A percentile compares a stretch with the other conserved stretches of the same genome.
Evolutionary conservation across 2,329 filamentous ascomycete species (phyloP).

Genomic region (Aspergillus ochraceoroseus): DNA sequence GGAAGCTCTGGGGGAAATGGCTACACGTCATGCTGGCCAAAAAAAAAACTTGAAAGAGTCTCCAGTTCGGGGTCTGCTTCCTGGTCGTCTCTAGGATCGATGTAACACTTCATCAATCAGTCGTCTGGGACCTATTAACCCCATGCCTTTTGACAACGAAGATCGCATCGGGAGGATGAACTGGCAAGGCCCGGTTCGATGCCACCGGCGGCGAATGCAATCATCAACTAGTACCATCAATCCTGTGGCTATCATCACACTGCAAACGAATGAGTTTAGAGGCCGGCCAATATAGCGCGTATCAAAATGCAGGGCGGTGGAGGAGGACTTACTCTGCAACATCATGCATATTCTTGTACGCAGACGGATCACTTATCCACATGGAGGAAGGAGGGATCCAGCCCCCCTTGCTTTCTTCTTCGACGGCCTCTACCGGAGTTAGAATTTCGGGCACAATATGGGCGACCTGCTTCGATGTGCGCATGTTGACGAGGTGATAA

Average conservation of each 20-base stretch:
- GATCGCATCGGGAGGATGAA: slow-evolving; percentile 51
- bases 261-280: slow-evolving; percentile 36
- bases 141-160: slow-evolving; percentile 54
- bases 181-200: slow-evolving; percentile 50
- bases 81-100: slow-evolving; percentile 35
- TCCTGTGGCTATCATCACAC: slow-evolving; percentile 84
- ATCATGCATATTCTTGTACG: slow-evolving; percentile 67
- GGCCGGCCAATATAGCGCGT: slow-evolving; percentile 6
- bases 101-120: slow-evolving; percentile 62
- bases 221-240: slow-evolving; percentile 85
- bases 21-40: slow-evolving; percentile 7
- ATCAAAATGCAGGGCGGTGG: not conserved
- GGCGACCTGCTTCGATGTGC: slow-evolving; percentile 62
- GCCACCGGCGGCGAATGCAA: slow-evolving; percentile 77
- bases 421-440: slow-evolving; percentile 62
- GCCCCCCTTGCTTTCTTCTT: slow-evolving; percentile 71
- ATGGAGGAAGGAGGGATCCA: slow-evolving; percentile 89
- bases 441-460: slow-evolving; percentile 79
- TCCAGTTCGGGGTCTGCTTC: slow-evolving; percentile 1
- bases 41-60: not conserved
- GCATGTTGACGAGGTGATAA: slow-evolving; percentile 72
- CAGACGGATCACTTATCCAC: slow-evolving; percentile 73
- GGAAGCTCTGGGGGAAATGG: too few relatives aligned
- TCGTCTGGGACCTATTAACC: slow-evolving; percentile 58
- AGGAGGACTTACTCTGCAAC: slow-evolving; percentile 70